Evolutionary conservation across 2,329 filamentous ascomycete genomes (phyloP).

Genomic region (Fusarium miscanthi): DNA sequence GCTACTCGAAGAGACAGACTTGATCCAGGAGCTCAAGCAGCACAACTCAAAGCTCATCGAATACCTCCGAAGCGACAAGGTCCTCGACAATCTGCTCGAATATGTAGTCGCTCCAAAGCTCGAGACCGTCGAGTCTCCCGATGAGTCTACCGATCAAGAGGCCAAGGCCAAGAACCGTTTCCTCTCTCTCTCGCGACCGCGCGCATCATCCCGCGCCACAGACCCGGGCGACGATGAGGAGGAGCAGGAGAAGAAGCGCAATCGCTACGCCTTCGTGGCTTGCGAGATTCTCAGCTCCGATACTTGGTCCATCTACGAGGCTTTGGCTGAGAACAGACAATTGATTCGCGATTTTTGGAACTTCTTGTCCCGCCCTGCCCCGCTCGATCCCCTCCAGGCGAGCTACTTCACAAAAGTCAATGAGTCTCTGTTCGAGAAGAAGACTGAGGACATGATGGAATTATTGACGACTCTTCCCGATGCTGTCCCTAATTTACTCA

Average conservation of each 20-base stretch:
- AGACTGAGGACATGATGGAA: constrained; percentile 95
- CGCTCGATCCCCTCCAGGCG: constrained; percentile 91
- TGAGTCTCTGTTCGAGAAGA: constrained; percentile 96
- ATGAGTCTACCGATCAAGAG: constrained; percentile 63
- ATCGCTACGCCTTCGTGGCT: constrained; percentile 93
- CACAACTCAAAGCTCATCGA: constrained; percentile 98
- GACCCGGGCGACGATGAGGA: constrained; percentile 67
- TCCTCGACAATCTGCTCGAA: constrained; percentile 86
- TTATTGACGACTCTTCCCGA: constrained; percentile 87
- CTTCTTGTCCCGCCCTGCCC: constrained; percentile 84
- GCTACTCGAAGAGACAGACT: constrained; percentile 92
- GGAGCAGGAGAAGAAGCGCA: constrained; percentile 88
- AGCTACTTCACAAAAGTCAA: constrained; percentile 99
- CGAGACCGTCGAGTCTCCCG: constrained; percentile 64
- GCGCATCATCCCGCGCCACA: constrained; percentile 63
- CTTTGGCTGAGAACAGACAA: constrained; percentile 84
- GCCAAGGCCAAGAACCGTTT: constrained; percentile 59
- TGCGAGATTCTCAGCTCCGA: constrained; percentile 95
- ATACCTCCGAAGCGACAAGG: constrained; percentile 87
- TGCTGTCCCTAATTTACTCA: constrained; percentile 85
- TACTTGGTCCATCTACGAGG: constrained; percentile 96
- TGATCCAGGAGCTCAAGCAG: constrained; percentile 97
- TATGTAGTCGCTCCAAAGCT: constrained; percentile 88
- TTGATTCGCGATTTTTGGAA: constrained; percentile 89
- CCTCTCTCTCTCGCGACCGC: constrained; percentile 62